A percentile compares a stretch with the other conserved stretches of the same genome.
Conservation (phyloP, 1,139 yeast species). For the Taphrina communis region DNA sequence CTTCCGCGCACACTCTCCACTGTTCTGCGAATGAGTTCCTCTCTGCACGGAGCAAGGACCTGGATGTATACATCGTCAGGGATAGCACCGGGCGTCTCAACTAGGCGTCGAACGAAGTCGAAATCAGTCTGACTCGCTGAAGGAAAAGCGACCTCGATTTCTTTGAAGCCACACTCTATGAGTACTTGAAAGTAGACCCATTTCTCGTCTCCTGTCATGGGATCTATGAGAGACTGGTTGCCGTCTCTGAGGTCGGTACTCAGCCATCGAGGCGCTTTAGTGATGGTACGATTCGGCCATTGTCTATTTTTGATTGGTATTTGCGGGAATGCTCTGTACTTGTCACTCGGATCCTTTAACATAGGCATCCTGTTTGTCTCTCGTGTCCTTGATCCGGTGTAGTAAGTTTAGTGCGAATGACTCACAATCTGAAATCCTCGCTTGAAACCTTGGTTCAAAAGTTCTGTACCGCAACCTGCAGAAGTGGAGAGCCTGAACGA, state of each 20-base stretch:
- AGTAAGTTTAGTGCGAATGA: neutral
- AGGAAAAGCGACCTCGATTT: conserved; percentile 95
- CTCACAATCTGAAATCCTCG: neutral
- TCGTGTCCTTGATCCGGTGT: neutral
- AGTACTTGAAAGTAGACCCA: conserved; percentile 84
- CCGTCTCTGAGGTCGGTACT: conserved; percentile 97
- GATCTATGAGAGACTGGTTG: conserved; percentile 87
- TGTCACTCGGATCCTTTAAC: conserved; percentile 76
- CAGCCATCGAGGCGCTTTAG: conserved; percentile 92
- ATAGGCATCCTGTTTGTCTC: conserved; percentile 49
- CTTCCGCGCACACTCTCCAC: conserved; percentile 90
- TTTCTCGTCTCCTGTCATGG: conserved; percentile 90
- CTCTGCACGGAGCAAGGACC: conserved; percentile 90
- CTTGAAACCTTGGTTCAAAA: neutral
- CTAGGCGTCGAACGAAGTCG: conserved; percentile 92
- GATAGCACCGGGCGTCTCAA: conserved; percentile 65
- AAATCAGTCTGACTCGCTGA: conserved; percentile 95
- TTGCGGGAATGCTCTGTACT: conserved; percentile 73
- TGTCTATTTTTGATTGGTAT: conserved; percentile 74
- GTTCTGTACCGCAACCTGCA: neutral
- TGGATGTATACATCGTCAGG: conserved; percentile 94
- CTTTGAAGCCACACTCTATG: conserved; percentile 91
- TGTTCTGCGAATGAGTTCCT: conserved; percentile 84
- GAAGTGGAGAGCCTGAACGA: conserved; percentile 14
- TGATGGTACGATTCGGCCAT: conserved; percentile 82